Conservation (phyloP, 2,329 filamentous ascomycete species). For the Phaeomoniella chlamydospora region DNA sequence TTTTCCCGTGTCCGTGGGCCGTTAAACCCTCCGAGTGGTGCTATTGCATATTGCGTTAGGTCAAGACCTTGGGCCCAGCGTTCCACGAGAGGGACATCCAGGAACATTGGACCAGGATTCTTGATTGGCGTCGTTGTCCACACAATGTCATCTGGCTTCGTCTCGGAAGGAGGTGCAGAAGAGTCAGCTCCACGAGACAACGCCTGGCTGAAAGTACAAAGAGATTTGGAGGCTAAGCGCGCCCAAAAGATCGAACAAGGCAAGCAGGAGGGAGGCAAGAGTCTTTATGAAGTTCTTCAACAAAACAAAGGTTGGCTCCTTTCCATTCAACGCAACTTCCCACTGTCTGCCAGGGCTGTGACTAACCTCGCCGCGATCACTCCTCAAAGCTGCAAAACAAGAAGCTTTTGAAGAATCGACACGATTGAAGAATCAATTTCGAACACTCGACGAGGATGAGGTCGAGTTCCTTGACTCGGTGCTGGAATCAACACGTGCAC, state of each 20-base stretch:
- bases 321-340: neutral
- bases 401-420: constrained; percentile 37
- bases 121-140: neutral
- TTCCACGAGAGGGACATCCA: too few species aligned
- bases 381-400: constrained; percentile 27
- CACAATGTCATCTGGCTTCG: constrained; percentile 30
- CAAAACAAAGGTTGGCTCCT: constrained; percentile 31
- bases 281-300: constrained; percentile 32
- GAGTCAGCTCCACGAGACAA: constrained; percentile 23
- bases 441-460: constrained; percentile 35
- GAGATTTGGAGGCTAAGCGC: constrained; percentile 14
- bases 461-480: constrained; percentile 40
- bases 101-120: too few species aligned
- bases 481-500: constrained; percentile 38
- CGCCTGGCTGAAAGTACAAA: constrained; percentile 26
- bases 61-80: too few species aligned
- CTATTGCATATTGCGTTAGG: too few species aligned
- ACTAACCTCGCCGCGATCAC: constrained; percentile 25
- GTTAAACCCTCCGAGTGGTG: too few species aligned
- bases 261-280: constrained; percentile 27
- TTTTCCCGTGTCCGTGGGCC: too few species aligned
- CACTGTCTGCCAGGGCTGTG: constrained; percentile 5
- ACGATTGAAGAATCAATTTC: constrained; percentile 35
- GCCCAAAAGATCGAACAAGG: constrained; percentile 10
- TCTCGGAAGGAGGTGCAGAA: constrained; percentile 26